Percentiles rank a stretch among this genome's conserved stretches.
phyloP scores from a whole-genome alignment of 805 yeast genomes.

The Myxozyma lipomycoides region DNA sequence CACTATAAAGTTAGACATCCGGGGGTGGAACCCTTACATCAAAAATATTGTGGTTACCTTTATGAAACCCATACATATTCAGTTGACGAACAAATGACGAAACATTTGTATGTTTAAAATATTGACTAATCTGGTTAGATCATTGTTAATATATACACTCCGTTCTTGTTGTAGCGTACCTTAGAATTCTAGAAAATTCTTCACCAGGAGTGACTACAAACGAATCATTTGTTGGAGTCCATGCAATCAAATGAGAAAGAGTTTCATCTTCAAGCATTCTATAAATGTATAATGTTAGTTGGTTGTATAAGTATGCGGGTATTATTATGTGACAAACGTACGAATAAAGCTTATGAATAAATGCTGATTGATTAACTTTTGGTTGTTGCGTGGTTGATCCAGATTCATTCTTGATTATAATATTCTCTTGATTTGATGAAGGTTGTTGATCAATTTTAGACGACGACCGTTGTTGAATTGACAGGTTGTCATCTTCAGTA shows the following conservation, averaged over 20 bases:
- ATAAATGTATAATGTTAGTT: slow-evolving; percentile 9
- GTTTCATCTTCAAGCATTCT: slow-evolving; percentile 80
- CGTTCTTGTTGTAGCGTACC: slow-evolving; percentile 23
- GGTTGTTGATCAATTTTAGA: no score
- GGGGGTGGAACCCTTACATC: not conserved
- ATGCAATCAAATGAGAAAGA: slow-evolving; percentile 75
- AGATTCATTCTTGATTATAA: no score
- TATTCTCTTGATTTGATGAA: no score
- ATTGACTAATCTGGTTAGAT: slow-evolving; percentile 40
- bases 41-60: no score
- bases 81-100: slow-evolving; percentile 90
- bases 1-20: slow-evolving; percentile 26
- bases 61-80: slow-evolving; percentile 96
- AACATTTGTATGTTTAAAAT: slow-evolving; percentile 91
- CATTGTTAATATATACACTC: not conserved
- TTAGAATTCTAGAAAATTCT: slow-evolving; percentile 71
- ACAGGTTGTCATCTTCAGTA: no score
- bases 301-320: not conserved
- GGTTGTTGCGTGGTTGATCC: slow-evolving; percentile 10
- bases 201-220: slow-evolving; percentile 83
- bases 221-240: slow-evolving; percentile 68
- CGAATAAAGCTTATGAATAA: slow-evolving; percentile 79
- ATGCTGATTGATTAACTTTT: slow-evolving; percentile 51
- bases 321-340: slow-evolving; percentile 6
- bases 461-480: no score